These are phyloP conservation scores for Alternaria rosae DNA, from an alignment of 2,329 filamentous ascomycete genomes.

Conservation along the genomic window DNA sequence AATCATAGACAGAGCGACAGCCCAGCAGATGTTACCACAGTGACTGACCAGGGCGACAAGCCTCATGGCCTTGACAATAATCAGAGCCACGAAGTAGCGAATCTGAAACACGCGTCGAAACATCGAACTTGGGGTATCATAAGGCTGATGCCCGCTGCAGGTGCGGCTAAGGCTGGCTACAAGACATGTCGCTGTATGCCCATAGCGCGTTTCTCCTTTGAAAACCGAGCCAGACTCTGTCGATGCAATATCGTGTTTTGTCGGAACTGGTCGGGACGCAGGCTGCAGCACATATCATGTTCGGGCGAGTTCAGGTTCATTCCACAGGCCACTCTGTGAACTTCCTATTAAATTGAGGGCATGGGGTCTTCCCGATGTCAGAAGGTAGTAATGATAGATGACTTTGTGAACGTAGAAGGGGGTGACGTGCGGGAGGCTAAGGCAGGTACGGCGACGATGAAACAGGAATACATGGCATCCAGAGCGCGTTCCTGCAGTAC, in stretches of 20 bases:
- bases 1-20: not conserved
- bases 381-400: not conserved
- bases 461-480: not conserved
- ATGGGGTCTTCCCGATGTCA: not conserved
- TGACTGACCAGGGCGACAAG: conserved; percentile 5
- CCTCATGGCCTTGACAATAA: not conserved
- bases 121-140: conserved; percentile 1
- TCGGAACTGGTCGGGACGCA: not conserved
- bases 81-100: not conserved
- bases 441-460: conserved; percentile 17
- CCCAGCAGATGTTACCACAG: conserved; percentile 8
- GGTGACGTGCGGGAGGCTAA: conserved; percentile 4
- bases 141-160: conserved; percentile 13
- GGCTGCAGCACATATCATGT: not conserved
- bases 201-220: conserved; percentile 2
- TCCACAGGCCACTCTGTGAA: not conserved
- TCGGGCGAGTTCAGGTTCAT: not conserved
- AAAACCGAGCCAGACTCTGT: not conserved
- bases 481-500: conserved; percentile 14
- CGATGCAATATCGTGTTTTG: not conserved
- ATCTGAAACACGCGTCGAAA: conserved; percentile 8
- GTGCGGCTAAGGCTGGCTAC: conserved; percentile 16
- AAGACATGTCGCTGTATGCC: conserved; percentile 3
- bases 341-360: not conserved
- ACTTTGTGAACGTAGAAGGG: not conserved